Conservation (phyloP, 495 filamentous ascomycete genomes). For the Hypoxylon trugodes region DNA sequence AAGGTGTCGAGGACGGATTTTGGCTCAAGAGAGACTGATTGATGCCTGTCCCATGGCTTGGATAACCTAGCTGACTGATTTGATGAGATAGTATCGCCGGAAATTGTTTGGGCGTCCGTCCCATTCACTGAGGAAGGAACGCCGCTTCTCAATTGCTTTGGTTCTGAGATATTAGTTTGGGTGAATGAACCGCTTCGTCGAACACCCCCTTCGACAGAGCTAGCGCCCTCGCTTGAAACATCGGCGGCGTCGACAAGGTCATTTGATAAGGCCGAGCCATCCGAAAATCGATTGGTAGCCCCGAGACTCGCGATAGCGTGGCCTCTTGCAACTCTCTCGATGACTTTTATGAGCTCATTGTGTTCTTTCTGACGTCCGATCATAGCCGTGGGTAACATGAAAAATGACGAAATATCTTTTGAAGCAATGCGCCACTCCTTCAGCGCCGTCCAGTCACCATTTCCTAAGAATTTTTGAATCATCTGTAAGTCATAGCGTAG, state of each 20-base stretch:
- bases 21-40: slow-evolving; percentile 48
- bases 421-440: slow-evolving; percentile 75
- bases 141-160: slow-evolving; percentile 51
- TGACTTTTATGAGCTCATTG: slow-evolving; percentile 70
- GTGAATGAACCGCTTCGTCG: slow-evolving; percentile 47
- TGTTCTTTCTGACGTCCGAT: slow-evolving; percentile 80
- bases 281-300: slow-evolving; percentile 57
- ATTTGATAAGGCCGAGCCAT: slow-evolving; percentile 64
- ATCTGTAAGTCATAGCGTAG: slow-evolving; percentile 77
- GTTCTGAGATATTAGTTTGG: slow-evolving; percentile 63
- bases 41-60: slow-evolving; percentile 51
- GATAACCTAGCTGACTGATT: slow-evolving; percentile 45
- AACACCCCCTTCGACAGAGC: slow-evolving; percentile 55
- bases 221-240: slow-evolving; percentile 58
- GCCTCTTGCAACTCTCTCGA: slow-evolving; percentile 72
- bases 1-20: slow-evolving; percentile 44
- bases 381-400: slow-evolving; percentile 80
- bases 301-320: slow-evolving; percentile 60
- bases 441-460: slow-evolving; percentile 75
- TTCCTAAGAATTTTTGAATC: slow-evolving; percentile 73
- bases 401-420: slow-evolving; percentile 85
- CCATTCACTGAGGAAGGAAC: slow-evolving; percentile 44
- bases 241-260: slow-evolving; percentile 63
- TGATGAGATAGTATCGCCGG: slow-evolving; percentile 49
- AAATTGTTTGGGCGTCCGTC: slow-evolving; percentile 43